Conservation (phyloP, 768 basidiomycete species). For the Suillus tomentosus region DNA sequence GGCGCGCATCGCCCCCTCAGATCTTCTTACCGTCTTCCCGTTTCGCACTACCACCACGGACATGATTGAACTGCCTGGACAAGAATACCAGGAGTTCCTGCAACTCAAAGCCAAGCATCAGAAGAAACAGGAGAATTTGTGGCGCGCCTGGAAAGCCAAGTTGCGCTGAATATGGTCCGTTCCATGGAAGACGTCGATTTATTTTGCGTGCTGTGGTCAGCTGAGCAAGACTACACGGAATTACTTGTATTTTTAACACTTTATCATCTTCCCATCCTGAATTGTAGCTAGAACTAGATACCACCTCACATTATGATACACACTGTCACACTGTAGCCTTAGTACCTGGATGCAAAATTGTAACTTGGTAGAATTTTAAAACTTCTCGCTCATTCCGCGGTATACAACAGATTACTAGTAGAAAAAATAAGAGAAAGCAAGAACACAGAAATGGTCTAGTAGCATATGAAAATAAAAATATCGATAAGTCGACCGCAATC, state of each 20-base stretch:
- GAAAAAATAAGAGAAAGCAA: conserved; percentile 7
- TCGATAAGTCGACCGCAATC: conserved; percentile 12
- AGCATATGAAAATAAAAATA: conserved; percentile 15
- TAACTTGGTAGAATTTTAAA: neutral
- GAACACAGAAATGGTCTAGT: conserved; percentile 16
- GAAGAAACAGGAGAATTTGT: conserved; percentile 59
- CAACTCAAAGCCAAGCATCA: conserved; percentile 54
- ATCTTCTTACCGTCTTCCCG: conserved; percentile 63
- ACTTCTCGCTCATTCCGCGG: neutral
- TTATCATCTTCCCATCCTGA: neutral
- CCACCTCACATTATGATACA: neutral
- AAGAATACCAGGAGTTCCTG: conserved; percentile 60
- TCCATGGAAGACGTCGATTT: neutral
- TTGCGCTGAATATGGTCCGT: conserved; percentile 16
- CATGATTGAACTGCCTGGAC: conserved; percentile 65
- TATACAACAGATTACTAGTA: conserved; percentile 14
- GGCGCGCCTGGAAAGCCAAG: conserved; percentile 48
- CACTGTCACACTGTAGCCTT: conserved; percentile 13
- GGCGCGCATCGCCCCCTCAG: conserved; percentile 61
- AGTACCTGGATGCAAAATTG: conserved; percentile 3
- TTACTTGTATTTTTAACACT: conserved; percentile 10
- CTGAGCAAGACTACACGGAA: neutral
- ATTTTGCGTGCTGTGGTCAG: neutral
- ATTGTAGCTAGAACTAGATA: conserved; percentile 4
- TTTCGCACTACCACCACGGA: conserved; percentile 40